Conservation (phyloP, 331 rosid species). For the Pyrus hybrid region DNA sequence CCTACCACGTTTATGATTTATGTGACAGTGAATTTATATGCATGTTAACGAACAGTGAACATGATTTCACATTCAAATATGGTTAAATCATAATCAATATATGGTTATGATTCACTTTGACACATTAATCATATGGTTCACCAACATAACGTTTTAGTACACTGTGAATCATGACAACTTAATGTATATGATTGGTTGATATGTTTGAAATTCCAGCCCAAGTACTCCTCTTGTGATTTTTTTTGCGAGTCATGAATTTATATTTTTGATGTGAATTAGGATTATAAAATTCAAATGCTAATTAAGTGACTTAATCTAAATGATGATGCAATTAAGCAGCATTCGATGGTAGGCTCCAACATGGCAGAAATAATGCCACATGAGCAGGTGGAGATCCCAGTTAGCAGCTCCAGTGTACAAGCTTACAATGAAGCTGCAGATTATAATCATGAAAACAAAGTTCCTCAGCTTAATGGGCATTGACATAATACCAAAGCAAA, state of each 20-base stretch:
- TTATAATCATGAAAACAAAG: constrained; percentile 24
- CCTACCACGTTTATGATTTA: neutral
- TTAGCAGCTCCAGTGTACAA: constrained; percentile 38
- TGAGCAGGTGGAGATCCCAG: constrained; percentile 43
- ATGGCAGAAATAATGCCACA: constrained; percentile 42
- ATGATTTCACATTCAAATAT: neutral
- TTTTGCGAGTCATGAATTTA: neutral
- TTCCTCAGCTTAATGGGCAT: constrained; percentile 30
- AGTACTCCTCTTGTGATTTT: neutral
- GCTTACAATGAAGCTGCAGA: constrained; percentile 25
- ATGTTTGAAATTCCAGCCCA: neutral
- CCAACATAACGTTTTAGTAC: neutral
- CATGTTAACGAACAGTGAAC: neutral
- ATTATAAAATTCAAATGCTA: neutral
- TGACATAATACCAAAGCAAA: neutral
- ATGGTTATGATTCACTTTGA: neutral
- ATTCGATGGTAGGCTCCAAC: constrained; percentile 35
- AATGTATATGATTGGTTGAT: no score
- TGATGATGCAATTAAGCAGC: constrained; percentile 5
- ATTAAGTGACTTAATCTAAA: neutral
- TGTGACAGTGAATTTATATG: neutral
- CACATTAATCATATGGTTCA: neutral
- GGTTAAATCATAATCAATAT: neutral
- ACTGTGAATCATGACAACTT: neutral
- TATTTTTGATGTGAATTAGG: neutral